These are phyloP conservation scores for Globisporangium splendens DNA, from an alignment of 352 stramenopile species.

Conservation along the genomic window DNA sequence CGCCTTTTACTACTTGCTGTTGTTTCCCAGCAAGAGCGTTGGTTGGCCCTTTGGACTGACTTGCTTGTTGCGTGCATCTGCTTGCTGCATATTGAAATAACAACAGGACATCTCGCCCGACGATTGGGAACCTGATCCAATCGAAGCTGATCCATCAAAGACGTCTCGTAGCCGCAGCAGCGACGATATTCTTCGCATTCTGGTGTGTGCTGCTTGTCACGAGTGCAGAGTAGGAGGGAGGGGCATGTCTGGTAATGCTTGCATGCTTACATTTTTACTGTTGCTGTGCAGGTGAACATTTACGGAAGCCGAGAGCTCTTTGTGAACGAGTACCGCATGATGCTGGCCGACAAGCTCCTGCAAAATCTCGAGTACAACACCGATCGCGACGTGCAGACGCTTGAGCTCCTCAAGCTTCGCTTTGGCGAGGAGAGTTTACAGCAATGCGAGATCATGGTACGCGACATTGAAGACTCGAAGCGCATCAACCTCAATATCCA, in stretches of 20 bases:
- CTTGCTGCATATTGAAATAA: not conserved
- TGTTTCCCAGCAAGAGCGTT: no score
- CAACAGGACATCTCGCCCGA: conserved; percentile 70
- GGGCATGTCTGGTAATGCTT: not conserved
- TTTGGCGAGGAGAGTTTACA: conserved; percentile 94
- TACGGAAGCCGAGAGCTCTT: conserved; percentile 98
- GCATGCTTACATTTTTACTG: not conserved
- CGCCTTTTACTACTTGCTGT: not conserved
- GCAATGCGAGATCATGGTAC: conserved; percentile 98
- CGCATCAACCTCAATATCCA: conserved; percentile 90
- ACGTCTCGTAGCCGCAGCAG: conserved; percentile 72
- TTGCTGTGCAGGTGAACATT: conserved; percentile 83
- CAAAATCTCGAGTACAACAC: conserved; percentile 93
- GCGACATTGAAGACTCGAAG: conserved; percentile 97
- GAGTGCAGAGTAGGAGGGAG: not conserved
- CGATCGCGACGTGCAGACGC: conserved; percentile 91
- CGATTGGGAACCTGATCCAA: conserved; percentile 89
- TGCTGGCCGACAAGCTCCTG: conserved; percentile 97
- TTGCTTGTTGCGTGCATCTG: not conserved
- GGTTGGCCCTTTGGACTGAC: not conserved
- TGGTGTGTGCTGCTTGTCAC: conserved; percentile 49
- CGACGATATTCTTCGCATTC: conserved; percentile 95
- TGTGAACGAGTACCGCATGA: conserved; percentile 98
- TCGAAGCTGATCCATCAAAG: conserved; percentile 80
- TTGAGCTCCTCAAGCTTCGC: conserved; percentile 96